phyloP scores from a whole-genome alignment of 176 grass and related monocot species.

The Zea mays region DNA sequence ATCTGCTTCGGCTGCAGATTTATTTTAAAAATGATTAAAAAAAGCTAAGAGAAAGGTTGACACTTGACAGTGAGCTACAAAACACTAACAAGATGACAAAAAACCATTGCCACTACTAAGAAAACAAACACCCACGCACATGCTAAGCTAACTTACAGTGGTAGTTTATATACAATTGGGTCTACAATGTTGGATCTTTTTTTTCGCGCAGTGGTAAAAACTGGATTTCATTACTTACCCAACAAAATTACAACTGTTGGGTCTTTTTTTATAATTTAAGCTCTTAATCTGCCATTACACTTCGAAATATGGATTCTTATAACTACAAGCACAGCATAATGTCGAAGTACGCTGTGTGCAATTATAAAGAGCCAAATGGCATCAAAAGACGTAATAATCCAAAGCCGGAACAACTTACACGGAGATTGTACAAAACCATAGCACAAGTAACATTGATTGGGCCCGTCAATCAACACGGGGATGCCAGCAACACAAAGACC shows the following conservation, averaged over 20 bases:
- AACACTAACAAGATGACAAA: neutral
- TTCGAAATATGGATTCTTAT: neutral
- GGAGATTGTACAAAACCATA: neutral
- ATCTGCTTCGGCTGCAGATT: slow-evolving; percentile 72
- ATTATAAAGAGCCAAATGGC: neutral
- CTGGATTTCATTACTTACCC: too few species aligned
- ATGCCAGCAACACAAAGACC: neutral
- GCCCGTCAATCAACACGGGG: neutral
- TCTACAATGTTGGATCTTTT: neutral
- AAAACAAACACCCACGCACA: too few species aligned
- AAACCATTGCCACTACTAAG: neutral
- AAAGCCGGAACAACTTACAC: neutral
- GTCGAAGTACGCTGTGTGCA: neutral
- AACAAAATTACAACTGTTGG: too few species aligned
- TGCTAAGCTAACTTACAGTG: neutral
- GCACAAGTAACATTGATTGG: neutral
- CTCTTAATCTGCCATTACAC: neutral
- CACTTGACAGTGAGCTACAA: neutral
- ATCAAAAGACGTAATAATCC: neutral
- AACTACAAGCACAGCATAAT: neutral
- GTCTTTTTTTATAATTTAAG: neutral
- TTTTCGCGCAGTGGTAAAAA: too few species aligned
- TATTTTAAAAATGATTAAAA: neutral
- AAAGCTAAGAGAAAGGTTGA: neutral
- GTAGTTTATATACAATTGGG: neutral